phyloP scores from a whole-genome alignment of 2,329 filamentous ascomycete species.

The Pseudogymnoascus sp. region DNA sequence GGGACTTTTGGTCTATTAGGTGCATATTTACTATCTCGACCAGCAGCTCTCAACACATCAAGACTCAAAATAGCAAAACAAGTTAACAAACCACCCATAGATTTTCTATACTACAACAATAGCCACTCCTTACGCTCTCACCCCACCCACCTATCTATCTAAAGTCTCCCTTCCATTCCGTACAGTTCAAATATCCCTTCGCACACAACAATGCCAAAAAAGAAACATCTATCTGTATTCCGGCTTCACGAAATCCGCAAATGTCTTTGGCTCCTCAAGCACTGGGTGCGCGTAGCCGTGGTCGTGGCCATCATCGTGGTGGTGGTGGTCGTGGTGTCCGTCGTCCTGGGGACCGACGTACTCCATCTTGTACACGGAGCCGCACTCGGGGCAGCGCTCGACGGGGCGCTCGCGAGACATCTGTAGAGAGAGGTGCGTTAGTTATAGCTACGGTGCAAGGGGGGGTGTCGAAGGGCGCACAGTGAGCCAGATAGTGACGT shows the following conservation, averaged over 20 bases:
- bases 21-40: neutral
- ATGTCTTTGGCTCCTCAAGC: constrained; percentile 88
- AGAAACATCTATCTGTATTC: constrained; percentile 67
- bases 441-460: constrained; percentile 20
- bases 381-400: constrained; percentile 95
- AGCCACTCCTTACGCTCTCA: neutral
- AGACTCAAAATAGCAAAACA: neutral
- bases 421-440: constrained; percentile 35
- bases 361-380: constrained; percentile 95
- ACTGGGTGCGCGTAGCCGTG: constrained; percentile 46
- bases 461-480: constrained; percentile 42
- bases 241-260: constrained; percentile 91
- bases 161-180: neutral
- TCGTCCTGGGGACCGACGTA: constrained; percentile 81
- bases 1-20: neutral
- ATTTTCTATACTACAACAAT: constrained; percentile 9
- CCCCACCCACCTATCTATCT: neutral
- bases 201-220: neutral
- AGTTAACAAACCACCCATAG: constrained; percentile 6
- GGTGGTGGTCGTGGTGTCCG: constrained; percentile 54
- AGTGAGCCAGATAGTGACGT: constrained; percentile 83
- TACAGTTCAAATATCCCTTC: neutral
- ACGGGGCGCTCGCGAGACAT: constrained; percentile 82
- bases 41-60: neutral
- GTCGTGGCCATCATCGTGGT: constrained; percentile 40